Evolutionary conservation across 129 eudicot species (phyloP), one percentile per base, ranked within the genome.

Genomic region (Sambucus nigra): DNA sequence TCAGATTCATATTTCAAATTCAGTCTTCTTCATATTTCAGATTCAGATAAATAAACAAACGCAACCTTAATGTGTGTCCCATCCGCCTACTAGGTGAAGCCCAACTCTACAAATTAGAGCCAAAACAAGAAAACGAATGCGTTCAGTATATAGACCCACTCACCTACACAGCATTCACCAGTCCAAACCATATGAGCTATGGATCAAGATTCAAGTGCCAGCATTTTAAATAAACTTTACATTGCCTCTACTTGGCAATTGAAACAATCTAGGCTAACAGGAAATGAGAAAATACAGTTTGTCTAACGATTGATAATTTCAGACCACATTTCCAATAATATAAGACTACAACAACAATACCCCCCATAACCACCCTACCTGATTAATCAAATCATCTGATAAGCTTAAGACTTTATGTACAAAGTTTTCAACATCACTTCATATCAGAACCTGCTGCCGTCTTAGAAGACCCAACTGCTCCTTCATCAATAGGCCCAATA

Each of bases 391-490:
- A 10, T 16, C 47, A 15, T 15, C 48, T 15, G 16, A 9, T 40
- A 4, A n/a, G 48, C 48, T 42, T 3, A 56, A 23, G 52, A n/a
- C n/a, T n/a, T 42, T 75, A 75, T 58, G 59, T 53, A 66, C 67
- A 69, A 14, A 60, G 19, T 23, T n/a, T 33, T 20, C 33, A 15
- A 2, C 18, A 42, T 44, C 69, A 63, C 72, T 73, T 88, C 67
- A 68, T 69, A 60, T 75, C 53, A 35, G 42, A 35, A 15, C 76
- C 49, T 17, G 75, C 75, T 18, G 68, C 38, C 31, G 81, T 51
- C 65, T 76, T 78, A 12, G 84, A 69, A 17, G 81, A 80, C 13
- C 81, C 86, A 55, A 65, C 79, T 26, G 60, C 72, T 53, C 77
- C 80, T 35, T 54, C 73, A 41, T 72, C 86, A 50, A 29, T 73